These are phyloP conservation scores for Flaveria brownii DNA, from an alignment of 129 eudicot species.

Conservation along the genomic window DNA sequence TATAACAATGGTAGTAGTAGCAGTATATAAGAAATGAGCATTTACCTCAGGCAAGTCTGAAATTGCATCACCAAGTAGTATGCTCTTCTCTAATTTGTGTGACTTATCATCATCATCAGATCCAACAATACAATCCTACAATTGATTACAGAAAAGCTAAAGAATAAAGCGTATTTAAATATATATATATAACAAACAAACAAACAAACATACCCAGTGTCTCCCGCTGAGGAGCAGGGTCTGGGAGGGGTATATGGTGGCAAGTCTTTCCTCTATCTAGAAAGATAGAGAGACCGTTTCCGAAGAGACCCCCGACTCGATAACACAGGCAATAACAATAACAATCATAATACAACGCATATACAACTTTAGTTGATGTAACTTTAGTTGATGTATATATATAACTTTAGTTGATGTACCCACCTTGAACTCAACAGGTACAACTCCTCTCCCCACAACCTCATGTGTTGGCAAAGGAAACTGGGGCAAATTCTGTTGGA, in stretches of 20 bases:
- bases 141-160: background rate
- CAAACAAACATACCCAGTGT: no score
- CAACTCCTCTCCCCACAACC: constrained; percentile 52
- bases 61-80: constrained; percentile 63
- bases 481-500: constrained; percentile 60
- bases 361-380: no score
- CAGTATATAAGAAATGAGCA: background rate
- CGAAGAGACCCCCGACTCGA: no score
- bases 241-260: no score
- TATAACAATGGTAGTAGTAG: background rate
- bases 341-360: no score
- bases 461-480: constrained; percentile 75
- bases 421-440: constrained; percentile 59
- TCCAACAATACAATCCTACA: constrained; percentile 53
- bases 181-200: no score
- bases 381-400: no score
- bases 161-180: background rate
- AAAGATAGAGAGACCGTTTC: no score
- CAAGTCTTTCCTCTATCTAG: no score
- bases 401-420: background rate
- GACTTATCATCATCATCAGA: constrained; percentile 37
- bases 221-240: no score
- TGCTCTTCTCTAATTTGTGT: constrained; percentile 37
- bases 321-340: no score
- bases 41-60: constrained; percentile 68